These are phyloP conservation scores for Tricholomella constricta DNA, from an alignment of 768 basidiomycete genomes.

Conservation along the genomic window DNA sequence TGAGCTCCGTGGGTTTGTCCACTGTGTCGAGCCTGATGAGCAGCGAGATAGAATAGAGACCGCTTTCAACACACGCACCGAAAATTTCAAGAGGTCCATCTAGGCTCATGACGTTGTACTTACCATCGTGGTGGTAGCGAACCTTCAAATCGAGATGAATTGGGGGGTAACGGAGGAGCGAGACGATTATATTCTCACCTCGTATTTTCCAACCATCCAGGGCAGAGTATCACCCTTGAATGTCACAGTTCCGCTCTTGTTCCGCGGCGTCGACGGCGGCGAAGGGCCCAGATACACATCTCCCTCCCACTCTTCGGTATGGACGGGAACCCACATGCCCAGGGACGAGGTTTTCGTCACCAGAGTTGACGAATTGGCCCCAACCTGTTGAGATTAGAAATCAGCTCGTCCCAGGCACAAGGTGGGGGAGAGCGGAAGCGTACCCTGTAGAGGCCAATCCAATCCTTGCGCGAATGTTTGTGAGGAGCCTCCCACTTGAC, in stretches of 20 bases:
- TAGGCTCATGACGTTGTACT: slow-evolving; percentile 91
- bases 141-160: slow-evolving; percentile 41
- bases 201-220: slow-evolving; percentile 85
- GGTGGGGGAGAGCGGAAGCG: too few species aligned
- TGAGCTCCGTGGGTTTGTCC: slow-evolving; percentile 62
- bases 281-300: slow-evolving; percentile 63
- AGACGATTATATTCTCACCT: slow-evolving; percentile 47
- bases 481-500: slow-evolving; percentile 87
- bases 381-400: slow-evolving; percentile 50
- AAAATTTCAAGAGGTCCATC: slow-evolving; percentile 88
- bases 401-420: too few species aligned
- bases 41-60: background rate
- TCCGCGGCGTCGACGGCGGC: slow-evolving; percentile 37
- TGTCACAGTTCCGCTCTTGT: slow-evolving; percentile 63
- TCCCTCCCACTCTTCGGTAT: slow-evolving; percentile 92
- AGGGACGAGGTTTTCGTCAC: slow-evolving; percentile 85
- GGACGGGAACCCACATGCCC: slow-evolving; percentile 93
- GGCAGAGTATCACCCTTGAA: slow-evolving; percentile 83
- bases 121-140: slow-evolving; percentile 95
- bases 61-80: slow-evolving; percentile 49
- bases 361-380: slow-evolving; percentile 80
- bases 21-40: slow-evolving; percentile 44
- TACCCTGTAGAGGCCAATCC: slow-evolving; percentile 93
- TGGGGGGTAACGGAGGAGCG: background rate
- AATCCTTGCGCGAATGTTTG: slow-evolving; percentile 88